Percentiles rank a stretch among this genome's conserved stretches.
These are phyloP conservation scores for Russula vinacea DNA, from an alignment of 768 basidiomycete genomes.

Conservation along the genomic window DNA sequence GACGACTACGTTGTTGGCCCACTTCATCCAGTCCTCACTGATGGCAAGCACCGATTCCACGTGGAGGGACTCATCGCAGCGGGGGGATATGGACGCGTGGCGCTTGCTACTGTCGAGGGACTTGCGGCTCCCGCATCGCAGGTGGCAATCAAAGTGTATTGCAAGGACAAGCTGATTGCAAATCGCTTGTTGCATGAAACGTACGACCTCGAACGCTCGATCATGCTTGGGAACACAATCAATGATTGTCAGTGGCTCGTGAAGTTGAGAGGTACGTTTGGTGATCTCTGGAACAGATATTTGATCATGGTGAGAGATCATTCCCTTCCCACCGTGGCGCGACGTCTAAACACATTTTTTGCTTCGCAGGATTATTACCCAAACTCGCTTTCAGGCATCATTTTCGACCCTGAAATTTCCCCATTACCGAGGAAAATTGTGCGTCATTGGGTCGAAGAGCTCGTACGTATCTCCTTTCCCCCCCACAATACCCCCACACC, in stretches of 20 bases:
- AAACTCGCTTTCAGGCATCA: conserved; percentile 16
- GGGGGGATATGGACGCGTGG: conserved; percentile 23
- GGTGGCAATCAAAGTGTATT: conserved; percentile 23
- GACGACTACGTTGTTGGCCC: too few species aligned
- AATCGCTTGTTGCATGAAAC: not conserved
- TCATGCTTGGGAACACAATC: conserved; percentile 13
- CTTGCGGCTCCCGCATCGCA: not conserved
- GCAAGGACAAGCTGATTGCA: conserved; percentile 1
- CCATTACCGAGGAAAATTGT: not conserved
- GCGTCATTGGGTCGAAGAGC: conserved; percentile 22
- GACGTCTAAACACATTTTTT: not conserved
- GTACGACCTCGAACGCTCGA: conserved; percentile 9
- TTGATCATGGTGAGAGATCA: conserved; percentile 21
- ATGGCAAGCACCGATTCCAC: conserved; percentile 7
- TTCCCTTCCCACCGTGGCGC: too few species aligned
- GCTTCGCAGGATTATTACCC: conserved; percentile 24
- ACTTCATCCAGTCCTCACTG: not conserved
- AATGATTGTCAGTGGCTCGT: conserved; percentile 4
- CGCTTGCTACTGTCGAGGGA: conserved; percentile 10
- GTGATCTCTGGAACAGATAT: conserved; percentile 20
- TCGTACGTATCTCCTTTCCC: conserved; percentile 4
- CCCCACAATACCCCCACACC: not conserved
- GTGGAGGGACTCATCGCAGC: conserved; percentile 21
- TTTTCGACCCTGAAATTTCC: not conserved
- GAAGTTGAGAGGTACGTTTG: conserved; percentile 6